Percentiles rank a stretch among this genome's conserved stretches.
These are phyloP conservation scores for Vitellaria paradoxa DNA, from an alignment of 179 eudicot genomes.

Conservation along the genomic window DNA sequence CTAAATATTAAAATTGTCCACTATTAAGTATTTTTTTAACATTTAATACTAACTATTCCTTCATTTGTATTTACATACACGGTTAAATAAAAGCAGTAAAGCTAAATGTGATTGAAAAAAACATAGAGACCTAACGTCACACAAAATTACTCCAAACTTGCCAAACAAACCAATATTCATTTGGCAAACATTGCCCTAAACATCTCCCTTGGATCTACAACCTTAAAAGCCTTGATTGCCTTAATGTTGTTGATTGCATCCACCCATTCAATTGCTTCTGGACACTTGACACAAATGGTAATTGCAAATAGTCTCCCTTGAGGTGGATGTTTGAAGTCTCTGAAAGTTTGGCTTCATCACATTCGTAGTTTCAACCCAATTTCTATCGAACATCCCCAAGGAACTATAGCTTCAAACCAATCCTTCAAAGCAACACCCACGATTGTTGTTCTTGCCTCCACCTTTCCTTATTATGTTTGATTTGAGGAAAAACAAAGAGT, in stretches of 20 bases:
- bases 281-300: constrained; percentile 27
- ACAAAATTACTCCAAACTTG: constrained; percentile 24
- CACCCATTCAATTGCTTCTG: constrained; percentile 26
- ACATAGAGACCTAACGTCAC: not conserved
- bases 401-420: constrained; percentile 16
- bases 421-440: constrained; percentile 6
- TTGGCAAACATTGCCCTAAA: constrained; percentile 33
- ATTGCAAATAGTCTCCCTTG: constrained; percentile 21
- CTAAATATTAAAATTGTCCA: too few relatives aligned
- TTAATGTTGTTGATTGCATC: constrained; percentile 26
- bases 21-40: too few relatives aligned
- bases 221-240: constrained; percentile 32
- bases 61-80: too few relatives aligned
- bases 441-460: constrained; percentile 2
- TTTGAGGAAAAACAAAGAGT: too few relatives aligned
- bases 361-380: not conserved
- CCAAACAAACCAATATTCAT: constrained; percentile 29
- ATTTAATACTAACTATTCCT: too few relatives aligned
- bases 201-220: constrained; percentile 33
- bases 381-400: constrained; percentile 10
- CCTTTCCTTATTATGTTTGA: constrained; percentile 14
- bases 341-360: constrained; percentile 9
- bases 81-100: not conserved
- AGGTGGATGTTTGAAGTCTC: not conserved
- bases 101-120: not conserved